These are phyloP conservation scores for Thelonectria blattea DNA, from an alignment of 2,329 filamentous ascomycete species.

Conservation along the genomic window DNA sequence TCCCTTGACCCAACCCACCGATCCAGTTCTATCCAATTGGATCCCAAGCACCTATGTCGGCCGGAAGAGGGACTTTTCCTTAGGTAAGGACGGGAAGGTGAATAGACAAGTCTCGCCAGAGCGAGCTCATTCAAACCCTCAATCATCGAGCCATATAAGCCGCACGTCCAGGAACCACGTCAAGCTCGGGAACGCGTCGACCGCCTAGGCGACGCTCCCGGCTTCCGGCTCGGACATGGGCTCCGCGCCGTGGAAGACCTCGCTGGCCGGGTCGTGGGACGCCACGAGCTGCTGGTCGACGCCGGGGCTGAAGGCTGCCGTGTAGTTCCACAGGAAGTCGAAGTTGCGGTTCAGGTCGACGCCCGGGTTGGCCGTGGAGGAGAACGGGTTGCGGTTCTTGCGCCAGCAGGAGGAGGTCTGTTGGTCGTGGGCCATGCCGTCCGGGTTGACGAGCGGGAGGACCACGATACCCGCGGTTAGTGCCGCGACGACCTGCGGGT, in stretches of 20 bases:
- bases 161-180: conserved; percentile 65
- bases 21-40: too few relatives aligned
- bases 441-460: conserved; percentile 59
- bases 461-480: conserved; percentile 60
- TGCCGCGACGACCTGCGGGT: conserved; percentile 57
- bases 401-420: conserved; percentile 57
- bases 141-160: too few relatives aligned
- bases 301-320: conserved; percentile 47
- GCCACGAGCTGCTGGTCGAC: conserved; percentile 46
- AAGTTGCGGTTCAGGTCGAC: conserved; percentile 65
- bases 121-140: too few relatives aligned
- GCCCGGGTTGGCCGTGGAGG: conserved; percentile 44
- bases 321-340: conserved; percentile 63
- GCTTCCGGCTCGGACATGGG: conserved; percentile 64
- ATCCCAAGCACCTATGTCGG: too few relatives aligned
- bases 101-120: too few relatives aligned
- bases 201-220: conserved; percentile 58
- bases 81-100: too few relatives aligned
- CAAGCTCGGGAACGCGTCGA: conserved; percentile 56
- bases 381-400: conserved; percentile 59
- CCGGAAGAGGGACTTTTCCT: too few relatives aligned
- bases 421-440: conserved; percentile 60
- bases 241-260: conserved; percentile 57
- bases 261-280: conserved; percentile 48
- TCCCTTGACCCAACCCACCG: too few relatives aligned